Conservation (phyloP, 2,329 filamentous ascomycete species). For the Aspergillus cejpii region DNA sequence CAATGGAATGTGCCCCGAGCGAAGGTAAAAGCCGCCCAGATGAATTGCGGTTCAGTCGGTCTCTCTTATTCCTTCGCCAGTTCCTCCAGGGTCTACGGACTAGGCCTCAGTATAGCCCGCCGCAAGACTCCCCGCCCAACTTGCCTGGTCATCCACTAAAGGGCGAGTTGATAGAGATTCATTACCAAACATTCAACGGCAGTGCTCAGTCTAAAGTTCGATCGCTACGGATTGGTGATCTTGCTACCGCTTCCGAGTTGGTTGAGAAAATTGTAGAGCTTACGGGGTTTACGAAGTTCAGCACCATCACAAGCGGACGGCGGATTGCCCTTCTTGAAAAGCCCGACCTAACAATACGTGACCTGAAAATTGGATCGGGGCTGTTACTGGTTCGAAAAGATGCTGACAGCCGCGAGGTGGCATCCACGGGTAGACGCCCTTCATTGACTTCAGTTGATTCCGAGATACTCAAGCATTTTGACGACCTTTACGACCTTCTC, state of each 20-base stretch:
- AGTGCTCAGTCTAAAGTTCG: constrained; percentile 54
- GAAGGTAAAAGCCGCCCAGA: constrained; percentile 49
- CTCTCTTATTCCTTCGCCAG: constrained; percentile 60
- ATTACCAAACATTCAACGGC: constrained; percentile 67
- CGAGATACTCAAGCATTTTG: constrained; percentile 74
- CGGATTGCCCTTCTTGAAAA: constrained; percentile 56
- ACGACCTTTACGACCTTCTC: constrained; percentile 74
- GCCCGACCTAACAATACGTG: constrained; percentile 57
- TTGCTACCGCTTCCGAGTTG: constrained; percentile 65
- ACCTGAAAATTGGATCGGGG: constrained; percentile 60
- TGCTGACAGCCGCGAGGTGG: constrained; percentile 43
- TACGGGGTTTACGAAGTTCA: constrained; percentile 71
- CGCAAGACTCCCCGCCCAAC: constrained; percentile 55
- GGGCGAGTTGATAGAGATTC: constrained; percentile 60
- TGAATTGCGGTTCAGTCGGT: constrained; percentile 60
- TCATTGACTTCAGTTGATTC: constrained; percentile 60
- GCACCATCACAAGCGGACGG: constrained; percentile 62
- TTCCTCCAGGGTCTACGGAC: constrained; percentile 53
- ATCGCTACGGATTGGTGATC: constrained; percentile 58
- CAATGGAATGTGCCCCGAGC: constrained; percentile 48
- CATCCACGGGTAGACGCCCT: constrained; percentile 38
- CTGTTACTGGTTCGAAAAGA: constrained; percentile 58
- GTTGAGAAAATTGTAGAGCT: constrained; percentile 59
- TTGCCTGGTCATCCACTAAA: constrained; percentile 49
- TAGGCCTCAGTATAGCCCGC: constrained; percentile 54